phyloP scores from a whole-genome alignment of 2,329 filamentous ascomycete species.

The Epicoccum nigrum region DNA sequence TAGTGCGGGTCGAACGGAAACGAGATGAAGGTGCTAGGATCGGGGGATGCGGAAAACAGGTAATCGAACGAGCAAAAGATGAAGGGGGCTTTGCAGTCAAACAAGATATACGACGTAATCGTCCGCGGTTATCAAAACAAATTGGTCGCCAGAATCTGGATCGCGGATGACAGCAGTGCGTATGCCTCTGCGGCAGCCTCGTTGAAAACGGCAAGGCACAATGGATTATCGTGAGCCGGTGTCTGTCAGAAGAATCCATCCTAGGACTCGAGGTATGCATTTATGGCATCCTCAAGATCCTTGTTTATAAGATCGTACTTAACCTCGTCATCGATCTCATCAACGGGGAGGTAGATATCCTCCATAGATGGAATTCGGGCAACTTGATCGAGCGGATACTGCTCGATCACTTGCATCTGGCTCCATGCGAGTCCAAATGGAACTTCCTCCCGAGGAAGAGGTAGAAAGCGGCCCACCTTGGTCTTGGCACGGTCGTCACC shows the following conservation, averaged over 20 bases:
- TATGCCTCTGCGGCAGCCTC: conserved; percentile 11
- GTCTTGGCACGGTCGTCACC: conserved; percentile 55
- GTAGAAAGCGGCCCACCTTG: conserved; percentile 49
- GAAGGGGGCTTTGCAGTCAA: background rate
- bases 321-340: conserved; percentile 41
- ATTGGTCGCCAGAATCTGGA: background rate
- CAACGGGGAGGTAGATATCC: conserved; percentile 47
- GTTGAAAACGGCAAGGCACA: conserved; percentile 14
- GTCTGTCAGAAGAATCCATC: background rate
- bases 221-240: conserved; percentile 21
- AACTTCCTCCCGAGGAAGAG: conserved; percentile 52
- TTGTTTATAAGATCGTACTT: conserved; percentile 36
- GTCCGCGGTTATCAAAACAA: conserved; percentile 5
- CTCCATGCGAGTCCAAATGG: conserved; percentile 51
- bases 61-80: too few species aligned
- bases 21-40: too few species aligned
- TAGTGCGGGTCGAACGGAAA: too few species aligned
- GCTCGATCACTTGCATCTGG: conserved; percentile 46
- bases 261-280: conserved; percentile 30
- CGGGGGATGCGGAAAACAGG: too few species aligned
- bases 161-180: conserved; percentile 8
- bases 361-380: conserved; percentile 45
- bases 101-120: conserved; percentile 1
- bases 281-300: conserved; percentile 36
- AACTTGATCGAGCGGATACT: conserved; percentile 49